A percentile compares a stretch with the other conserved stretches of the same genome.
These are phyloP conservation scores for Leishmania gerbilli DNA, from an alignment of 208 protist species.

Conservation along the genomic window DNA sequence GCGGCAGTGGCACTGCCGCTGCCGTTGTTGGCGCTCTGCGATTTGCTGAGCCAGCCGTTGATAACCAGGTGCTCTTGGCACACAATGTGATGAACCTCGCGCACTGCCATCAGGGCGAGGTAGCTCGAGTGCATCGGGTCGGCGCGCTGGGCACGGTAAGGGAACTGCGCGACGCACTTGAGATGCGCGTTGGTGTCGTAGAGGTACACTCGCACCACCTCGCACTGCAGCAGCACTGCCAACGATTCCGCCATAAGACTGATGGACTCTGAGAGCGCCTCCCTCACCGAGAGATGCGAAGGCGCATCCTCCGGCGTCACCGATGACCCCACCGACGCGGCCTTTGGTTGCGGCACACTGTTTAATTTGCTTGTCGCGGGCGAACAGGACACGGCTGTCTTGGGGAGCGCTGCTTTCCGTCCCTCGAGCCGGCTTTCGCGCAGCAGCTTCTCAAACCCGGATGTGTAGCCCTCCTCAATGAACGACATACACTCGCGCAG, in stretches of 20 bases:
- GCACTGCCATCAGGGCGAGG: constrained; percentile 76
- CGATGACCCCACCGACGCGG: neutral
- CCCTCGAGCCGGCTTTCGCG: constrained; percentile 23
- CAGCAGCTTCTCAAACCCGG: constrained; percentile 61
- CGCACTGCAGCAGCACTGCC: constrained; percentile 75
- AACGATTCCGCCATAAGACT: constrained; percentile 79
- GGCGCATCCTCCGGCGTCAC: neutral
- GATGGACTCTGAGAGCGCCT: constrained; percentile 45
- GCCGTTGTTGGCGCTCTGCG: constrained; percentile 23
- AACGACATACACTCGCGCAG: constrained; percentile 64
- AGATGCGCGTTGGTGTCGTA: constrained; percentile 79
- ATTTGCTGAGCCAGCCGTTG: constrained; percentile 55
- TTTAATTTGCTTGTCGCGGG: neutral
- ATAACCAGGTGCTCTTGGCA: constrained; percentile 77
- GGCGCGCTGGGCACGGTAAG: constrained; percentile 37
- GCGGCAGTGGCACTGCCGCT: too few relatives aligned
- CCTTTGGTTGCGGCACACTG: neutral
- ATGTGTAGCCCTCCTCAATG: constrained; percentile 79
- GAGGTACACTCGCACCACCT: constrained; percentile 88
- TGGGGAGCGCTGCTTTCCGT: neutral
- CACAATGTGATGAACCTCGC: constrained; percentile 78
- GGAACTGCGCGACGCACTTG: constrained; percentile 70
- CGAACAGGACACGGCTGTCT: neutral
- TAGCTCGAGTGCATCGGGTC: constrained; percentile 78
- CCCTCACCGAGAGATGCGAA: constrained; percentile 2